A percentile compares a stretch with the other conserved stretches of the same genome.
Evolutionary conservation across 345 rosid species (phyloP).

Genomic region (Anacardium occidentale): DNA sequence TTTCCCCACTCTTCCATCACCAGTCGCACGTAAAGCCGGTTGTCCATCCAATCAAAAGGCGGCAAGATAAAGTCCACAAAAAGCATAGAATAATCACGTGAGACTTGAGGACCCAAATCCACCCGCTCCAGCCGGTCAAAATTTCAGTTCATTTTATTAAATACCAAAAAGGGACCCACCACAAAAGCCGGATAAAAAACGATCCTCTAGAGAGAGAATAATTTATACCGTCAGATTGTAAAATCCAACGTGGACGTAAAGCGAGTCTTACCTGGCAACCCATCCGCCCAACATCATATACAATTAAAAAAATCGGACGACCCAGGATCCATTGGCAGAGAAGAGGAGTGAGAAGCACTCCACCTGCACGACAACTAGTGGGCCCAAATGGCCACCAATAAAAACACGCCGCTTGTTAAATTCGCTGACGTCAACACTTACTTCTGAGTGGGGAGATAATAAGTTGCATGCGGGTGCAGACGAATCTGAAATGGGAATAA

Average conservation of each 20-base stretch:
- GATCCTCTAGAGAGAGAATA: neutral
- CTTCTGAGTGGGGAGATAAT: neutral
- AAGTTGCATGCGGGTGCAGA: neutral
- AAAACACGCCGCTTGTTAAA: constrained; percentile 2
- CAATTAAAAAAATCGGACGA: constrained; percentile 23
- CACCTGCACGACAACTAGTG: constrained; percentile 1
- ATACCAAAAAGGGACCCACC: neutral
- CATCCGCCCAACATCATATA: neutral
- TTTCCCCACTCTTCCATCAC: neutral
- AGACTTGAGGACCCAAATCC: constrained; percentile 11
- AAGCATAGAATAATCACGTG: constrained; percentile 15
- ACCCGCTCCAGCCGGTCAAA: constrained; percentile 27
- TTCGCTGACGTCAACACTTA: constrained; percentile 6
- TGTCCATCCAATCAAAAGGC: neutral
- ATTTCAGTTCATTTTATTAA: neutral
- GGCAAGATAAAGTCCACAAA: neutral
- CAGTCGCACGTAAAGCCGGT: constrained; percentile 7
- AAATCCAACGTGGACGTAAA: constrained; percentile 32
- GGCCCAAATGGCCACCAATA: neutral
- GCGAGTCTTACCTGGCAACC: constrained; percentile 23
- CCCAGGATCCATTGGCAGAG: constrained; percentile 2
- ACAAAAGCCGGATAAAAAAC: neutral
- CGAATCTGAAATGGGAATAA: neutral
- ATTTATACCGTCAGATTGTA: constrained; percentile 20
- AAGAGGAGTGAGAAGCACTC: constrained; percentile 5